Evolutionary conservation across 306 rosid species (phyloP), one percentile per base, ranked within the genome.

Genomic region (Amphicarpaea edgeworthii): DNA sequence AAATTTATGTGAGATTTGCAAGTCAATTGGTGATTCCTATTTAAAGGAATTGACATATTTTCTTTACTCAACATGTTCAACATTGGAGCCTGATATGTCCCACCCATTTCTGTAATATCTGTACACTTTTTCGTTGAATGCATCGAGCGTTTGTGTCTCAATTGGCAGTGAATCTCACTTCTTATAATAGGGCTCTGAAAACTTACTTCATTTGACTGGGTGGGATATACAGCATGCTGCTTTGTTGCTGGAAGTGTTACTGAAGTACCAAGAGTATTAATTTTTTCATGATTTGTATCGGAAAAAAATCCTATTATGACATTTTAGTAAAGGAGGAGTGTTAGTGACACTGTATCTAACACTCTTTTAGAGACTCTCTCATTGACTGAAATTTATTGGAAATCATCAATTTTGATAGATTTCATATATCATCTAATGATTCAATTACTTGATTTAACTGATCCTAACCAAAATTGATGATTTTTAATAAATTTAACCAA

Each of bases 231-330:
- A 12, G 6, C 28, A 12, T 16, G 60, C 70, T 12, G n/a, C 61
- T 30, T 19, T 74, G 23, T 43, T 10, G 70, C 21, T 24, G 34
- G 32, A 6, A 61, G 40, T 58, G 78, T 73, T 60, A n/a, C 46
- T 45, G 14, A 12, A 58, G 69, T 59, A 60, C 60, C 58, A 26
- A 59, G 43, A 53, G 59, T 73, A 58, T n/a, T 59, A 53, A 26
- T 12, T 28, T 28, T 28, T 28, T 28, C 3, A 28, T 28, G 30
- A 28, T 28, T 2, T 28, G 30, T 3, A 28, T 2, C 30, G 2
- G 3, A 28, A 28, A 55, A 14, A 64, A 50, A 28, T 9, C 10
- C 41, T 10, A 17, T 57, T 49, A 19, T 50, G 14, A 51, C 55
- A 21, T 37, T n/a, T n/a, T n/a, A n/a, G n/a, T n/a, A n/a, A n/a